Base-by-base conservation (phyloP, 148 eudicot species). In the Talinum fruticosum region DNA sequence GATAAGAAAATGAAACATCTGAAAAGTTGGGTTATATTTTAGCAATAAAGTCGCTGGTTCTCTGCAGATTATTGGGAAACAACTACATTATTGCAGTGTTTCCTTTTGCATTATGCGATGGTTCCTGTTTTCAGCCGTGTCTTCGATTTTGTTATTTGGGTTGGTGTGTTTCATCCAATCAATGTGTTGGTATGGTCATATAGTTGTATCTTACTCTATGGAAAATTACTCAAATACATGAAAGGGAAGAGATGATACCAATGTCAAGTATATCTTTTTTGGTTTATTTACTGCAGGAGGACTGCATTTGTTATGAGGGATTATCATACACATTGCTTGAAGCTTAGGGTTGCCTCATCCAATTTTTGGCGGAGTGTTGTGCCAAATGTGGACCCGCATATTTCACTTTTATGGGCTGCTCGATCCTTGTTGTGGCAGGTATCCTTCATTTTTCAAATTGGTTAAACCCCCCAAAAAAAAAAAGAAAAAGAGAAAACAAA, bases 381-480 rank as follows among this genome's bases (percentile, higher is more conserved):
- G 6, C 83, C 81, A 18, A 79, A 70, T 53, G 61, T 74, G 51
- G 77, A 87, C 66, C 80, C 83, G 44, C 75, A 82, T 41, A 75
- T 54, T 68, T 89, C 88, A 78, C 87, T 96, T 67, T 54, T 86
- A 35, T 79, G 81, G 75, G 79, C 85, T 71, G 97, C 92, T 71
- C 90, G 80, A 70, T 85, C 82, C 78, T 84, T 96, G 76, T 89
- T 96, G 76, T 90, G 88, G 75, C 93, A 90, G 97, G 98, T 94
- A 85, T 47, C 33, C 49, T 61, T 34, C 37, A 41, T 21, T 68
- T 30, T 24, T 21, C n/a, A n/a, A n/a, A n/a, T n/a, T n/a, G n/a
- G n/a, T n/a, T 62, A 8, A 16, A 41, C 29, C 28, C 76, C 18
- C 72, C 61, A 28, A 62, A 28, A 7, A 26, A 28, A 62, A 62